Conservation (phyloP, 2,329 filamentous ascomycete genomes). For the Calonectria pteridis region DNA sequence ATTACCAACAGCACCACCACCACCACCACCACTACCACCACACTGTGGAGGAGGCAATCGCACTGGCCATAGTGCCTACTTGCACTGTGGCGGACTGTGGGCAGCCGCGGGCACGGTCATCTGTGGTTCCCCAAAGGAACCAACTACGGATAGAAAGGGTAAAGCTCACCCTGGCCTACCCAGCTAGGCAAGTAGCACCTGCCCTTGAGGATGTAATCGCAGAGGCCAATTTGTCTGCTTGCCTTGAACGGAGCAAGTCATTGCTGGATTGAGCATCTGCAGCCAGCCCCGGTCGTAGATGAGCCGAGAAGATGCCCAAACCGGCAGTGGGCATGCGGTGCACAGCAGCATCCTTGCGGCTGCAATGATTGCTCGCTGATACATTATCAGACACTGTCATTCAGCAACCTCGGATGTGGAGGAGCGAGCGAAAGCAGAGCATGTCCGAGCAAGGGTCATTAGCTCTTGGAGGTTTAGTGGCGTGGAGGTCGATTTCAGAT, state of each 20-base stretch:
- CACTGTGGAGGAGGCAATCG: neutral
- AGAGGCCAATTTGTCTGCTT: neutral
- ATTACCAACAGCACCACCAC: neutral
- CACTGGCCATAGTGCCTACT: neutral
- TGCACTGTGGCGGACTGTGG: neutral
- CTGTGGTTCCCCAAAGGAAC: conserved; percentile 4
- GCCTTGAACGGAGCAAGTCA: neutral
- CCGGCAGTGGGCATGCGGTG: neutral
- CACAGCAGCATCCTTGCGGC: conserved; percentile 5
- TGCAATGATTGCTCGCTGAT: conserved; percentile 2
- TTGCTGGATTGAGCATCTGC: neutral
- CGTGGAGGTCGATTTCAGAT: conserved; percentile 44
- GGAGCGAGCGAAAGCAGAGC: conserved; percentile 20
- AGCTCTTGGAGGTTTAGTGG: conserved; percentile 23
- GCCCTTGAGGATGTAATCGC: neutral
- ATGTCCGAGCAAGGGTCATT: conserved; percentile 28
- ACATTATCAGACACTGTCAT: conserved; percentile 11
- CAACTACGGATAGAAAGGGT: conserved; percentile 13
- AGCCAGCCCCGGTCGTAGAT: neutral
- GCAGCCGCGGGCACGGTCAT: conserved; percentile 15
- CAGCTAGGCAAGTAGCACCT: conserved; percentile 34
- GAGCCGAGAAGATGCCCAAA: neutral
- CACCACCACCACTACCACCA: neutral
- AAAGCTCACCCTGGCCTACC: conserved; percentile 35
- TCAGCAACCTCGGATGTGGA: conserved; percentile 6